phyloP scores from a whole-genome alignment of 768 basidiomycete genomes.

The Sarcomyxa edulis region DNA sequence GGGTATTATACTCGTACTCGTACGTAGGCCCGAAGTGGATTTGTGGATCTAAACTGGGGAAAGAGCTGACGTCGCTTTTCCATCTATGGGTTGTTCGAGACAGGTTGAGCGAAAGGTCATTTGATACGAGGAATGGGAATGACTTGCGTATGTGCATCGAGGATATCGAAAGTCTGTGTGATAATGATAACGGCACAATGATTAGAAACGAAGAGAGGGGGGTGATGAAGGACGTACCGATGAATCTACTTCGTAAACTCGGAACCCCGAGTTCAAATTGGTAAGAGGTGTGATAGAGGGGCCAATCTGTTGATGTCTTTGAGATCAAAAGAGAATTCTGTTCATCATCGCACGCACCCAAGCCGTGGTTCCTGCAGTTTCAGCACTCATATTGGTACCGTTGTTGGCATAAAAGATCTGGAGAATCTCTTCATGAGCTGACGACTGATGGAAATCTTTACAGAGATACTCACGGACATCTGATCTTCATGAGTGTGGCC shows the following conservation, averaged over 20 bases:
- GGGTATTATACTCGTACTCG: conserved; percentile 63
- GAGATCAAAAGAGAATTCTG: background rate
- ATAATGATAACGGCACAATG: background rate
- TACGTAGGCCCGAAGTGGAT: conserved; percentile 54
- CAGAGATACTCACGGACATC: conserved; percentile 39
- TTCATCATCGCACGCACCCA: conserved; percentile 24
- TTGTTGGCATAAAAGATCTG: conserved; percentile 75
- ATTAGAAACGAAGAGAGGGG: background rate
- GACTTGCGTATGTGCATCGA: conserved; percentile 73
- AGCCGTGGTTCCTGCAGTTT: conserved; percentile 47
- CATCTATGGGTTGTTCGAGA: conserved; percentile 37
- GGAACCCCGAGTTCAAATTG: conserved; percentile 73
- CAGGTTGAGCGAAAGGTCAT: background rate
- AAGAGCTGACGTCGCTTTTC: conserved; percentile 57
- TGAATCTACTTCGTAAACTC: conserved; percentile 69
- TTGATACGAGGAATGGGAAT: too few relatives aligned
- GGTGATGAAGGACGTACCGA: conserved; percentile 45
- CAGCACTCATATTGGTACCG: conserved; percentile 50
- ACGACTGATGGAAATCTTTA: background rate
- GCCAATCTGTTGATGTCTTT: conserved; percentile 43
- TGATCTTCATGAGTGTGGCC: conserved; percentile 78
- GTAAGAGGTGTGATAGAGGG: conserved; percentile 68
- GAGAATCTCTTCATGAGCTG: background rate
- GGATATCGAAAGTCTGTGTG: conserved; percentile 64
- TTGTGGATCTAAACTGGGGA: conserved; percentile 54